Conservation (phyloP, 306 rosid species). For the Cicer chorassanicum region DNA sequence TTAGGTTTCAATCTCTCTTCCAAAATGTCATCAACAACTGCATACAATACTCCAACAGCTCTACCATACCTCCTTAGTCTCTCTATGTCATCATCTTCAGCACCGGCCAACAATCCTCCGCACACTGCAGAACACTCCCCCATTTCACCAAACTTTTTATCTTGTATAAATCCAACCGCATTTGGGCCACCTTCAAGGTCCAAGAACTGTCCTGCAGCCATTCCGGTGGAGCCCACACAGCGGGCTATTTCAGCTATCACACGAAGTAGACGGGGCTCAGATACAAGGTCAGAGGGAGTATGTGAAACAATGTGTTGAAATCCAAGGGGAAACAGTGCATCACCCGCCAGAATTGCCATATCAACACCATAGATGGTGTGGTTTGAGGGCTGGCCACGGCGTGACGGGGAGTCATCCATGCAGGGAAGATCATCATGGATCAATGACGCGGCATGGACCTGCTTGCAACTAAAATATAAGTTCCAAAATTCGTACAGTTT, state of each 20-base stretch:
- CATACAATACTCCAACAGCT: constrained; percentile 83
- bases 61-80: constrained; percentile 87
- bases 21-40: constrained; percentile 75
- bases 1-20: constrained; percentile 51
- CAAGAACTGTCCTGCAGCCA: constrained; percentile 97
- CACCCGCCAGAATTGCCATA: constrained; percentile 93
- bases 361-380: constrained; percentile 82
- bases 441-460: constrained; percentile 96
- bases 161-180: constrained; percentile 75
- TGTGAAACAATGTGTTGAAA: constrained; percentile 88
- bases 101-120: constrained; percentile 90
- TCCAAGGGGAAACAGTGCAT: constrained; percentile 91
- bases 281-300: constrained; percentile 76
- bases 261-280: constrained; percentile 69
- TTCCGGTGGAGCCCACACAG: constrained; percentile 88
- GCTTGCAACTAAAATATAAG: constrained; percentile 40
- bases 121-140: constrained; percentile 93
- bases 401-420: constrained; percentile 86
- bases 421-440: constrained; percentile 96
- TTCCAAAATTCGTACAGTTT: constrained; percentile 9
- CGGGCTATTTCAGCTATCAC: constrained; percentile 89
- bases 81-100: constrained; percentile 73
- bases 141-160: constrained; percentile 96
- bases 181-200: constrained; percentile 82
- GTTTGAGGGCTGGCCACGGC: constrained; percentile 92